Percentiles rank a stretch among this genome's conserved stretches.
These are phyloP conservation scores for Daldinia sp. DNA, from an alignment of 2,329 filamentous ascomycete genomes.

Conservation along the genomic window DNA sequence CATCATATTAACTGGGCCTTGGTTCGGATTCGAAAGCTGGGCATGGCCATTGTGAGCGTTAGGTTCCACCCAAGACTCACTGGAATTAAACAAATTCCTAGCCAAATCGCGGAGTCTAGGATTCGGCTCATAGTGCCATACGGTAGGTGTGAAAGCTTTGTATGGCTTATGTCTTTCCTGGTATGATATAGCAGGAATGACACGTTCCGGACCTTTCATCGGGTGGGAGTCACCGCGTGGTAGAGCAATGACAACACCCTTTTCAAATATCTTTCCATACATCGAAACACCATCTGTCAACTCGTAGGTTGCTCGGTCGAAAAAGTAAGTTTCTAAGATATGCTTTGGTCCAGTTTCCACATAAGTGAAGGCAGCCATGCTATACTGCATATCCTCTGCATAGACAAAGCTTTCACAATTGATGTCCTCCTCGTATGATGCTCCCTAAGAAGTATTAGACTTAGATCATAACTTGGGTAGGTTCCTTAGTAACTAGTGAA, in stretches of 20 bases:
- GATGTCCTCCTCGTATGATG: background rate
- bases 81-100: background rate
- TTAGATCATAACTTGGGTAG: no score
- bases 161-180: background rate
- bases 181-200: background rate
- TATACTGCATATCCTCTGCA: conserved; percentile 29
- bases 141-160: conserved; percentile 2
- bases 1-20: no score
- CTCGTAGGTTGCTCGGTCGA: conserved; percentile 34
- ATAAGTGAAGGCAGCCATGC: conserved; percentile 32
- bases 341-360: conserved; percentile 21
- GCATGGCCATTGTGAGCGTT: no score
- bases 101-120: background rate
- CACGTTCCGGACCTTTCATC: background rate
- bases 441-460: conserved; percentile 20
- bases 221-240: background rate
- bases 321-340: conserved; percentile 31
- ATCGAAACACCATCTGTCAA: background rate
- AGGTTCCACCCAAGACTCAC: conserved; percentile 18
- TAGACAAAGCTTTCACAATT: conserved; percentile 35
- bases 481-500: background rate
- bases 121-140: conserved; percentile 18
- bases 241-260: conserved; percentile 28
- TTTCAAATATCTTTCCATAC: conserved; percentile 34
- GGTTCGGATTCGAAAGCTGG: no score